These are phyloP conservation scores for Magnolia sinica DNA, from an alignment of 164 flowering plant genomes.

Conservation along the genomic window DNA sequence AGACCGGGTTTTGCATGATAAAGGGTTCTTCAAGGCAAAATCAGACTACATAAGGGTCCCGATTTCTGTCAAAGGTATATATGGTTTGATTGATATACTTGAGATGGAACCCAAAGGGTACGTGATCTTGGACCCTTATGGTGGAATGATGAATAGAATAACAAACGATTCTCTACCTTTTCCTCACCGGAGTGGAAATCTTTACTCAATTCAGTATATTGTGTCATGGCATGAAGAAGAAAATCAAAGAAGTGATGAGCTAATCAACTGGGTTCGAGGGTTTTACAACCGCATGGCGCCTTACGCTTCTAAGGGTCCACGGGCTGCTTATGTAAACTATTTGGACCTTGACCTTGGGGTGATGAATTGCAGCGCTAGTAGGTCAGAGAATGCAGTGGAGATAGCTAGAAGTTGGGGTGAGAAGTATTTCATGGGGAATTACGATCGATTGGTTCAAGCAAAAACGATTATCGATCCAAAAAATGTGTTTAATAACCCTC, in stretches of 20 bases:
- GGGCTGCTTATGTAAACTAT: slow-evolving; percentile 31
- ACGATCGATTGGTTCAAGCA: slow-evolving; percentile 45
- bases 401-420: slow-evolving; percentile 57
- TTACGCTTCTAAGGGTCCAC: slow-evolving; percentile 21
- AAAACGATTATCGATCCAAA: slow-evolving; percentile 47
- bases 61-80: slow-evolving; percentile 15
- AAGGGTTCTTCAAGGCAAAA: slow-evolving; percentile 28
- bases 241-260: slow-evolving; percentile 3
- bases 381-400: slow-evolving; percentile 14
- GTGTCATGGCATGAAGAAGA: slow-evolving; percentile 27
- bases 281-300: slow-evolving; percentile 24
- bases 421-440: slow-evolving; percentile 54
- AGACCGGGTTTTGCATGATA: slow-evolving; percentile 20
- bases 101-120: slow-evolving; percentile 25
- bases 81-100: slow-evolving; percentile 1
- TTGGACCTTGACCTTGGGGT: slow-evolving; percentile 34
- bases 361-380: background rate
- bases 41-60: slow-evolving; percentile 21
- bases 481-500: slow-evolving; percentile 45
- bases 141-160: slow-evolving; percentile 24
- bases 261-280: slow-evolving; percentile 20
- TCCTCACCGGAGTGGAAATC: slow-evolving; percentile 29
- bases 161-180: slow-evolving; percentile 18
- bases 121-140: slow-evolving; percentile 31
- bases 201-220: slow-evolving; percentile 25